Evolutionary conservation across 2,329 filamentous ascomycete genomes (phyloP), one percentile per base, ranked within the genome.

Genomic region (Blumeria hordei): DNA sequence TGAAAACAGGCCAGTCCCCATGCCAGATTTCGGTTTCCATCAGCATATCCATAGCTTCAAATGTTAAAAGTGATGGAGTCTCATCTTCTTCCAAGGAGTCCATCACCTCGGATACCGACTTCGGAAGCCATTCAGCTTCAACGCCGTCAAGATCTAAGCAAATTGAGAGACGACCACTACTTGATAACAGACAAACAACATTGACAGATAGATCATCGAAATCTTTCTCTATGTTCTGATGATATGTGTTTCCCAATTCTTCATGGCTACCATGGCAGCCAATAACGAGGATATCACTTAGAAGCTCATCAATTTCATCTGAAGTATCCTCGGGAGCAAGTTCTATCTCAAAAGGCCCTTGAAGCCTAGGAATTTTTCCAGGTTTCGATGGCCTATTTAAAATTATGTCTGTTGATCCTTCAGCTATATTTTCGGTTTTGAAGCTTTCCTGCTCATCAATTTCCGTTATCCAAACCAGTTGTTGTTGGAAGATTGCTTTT

Each of bases 401-500:
- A 14, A 82, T 71, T 60, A 80, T 76, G 1, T 70, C 66, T 0
- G 70, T 65, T 5, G 71, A 69, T 39, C 80, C 75, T 28, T 71
- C 72, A 2, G 69, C 64, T 8, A 68, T 61, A 0, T 69, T 69
- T 12, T 80, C 75, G 3, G 77, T 61, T n/a, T 75, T 61, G 16
- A 70, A 70, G 0, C 78, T 77, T 55, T 81, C 78, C 63, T 82
- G 78, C 5, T 70, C 71, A 62, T 82, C 78, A 53, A 82, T 66
- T 55, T 81, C 78, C 1, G 76, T 73, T 75, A 82, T 81, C 78
- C 78, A 82, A 54, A 78, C 74, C 6, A 81, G 68, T 61, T 82
- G 78, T 61, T 82, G 78, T 62, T 80, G 77, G 1, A 75, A 74
- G 36, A 82, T 67, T 3, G 77, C 68, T 63, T 74, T 80, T 37